Evolutionary conservation across 2,329 filamentous ascomycete genomes (phyloP).

Genomic region (Fusarium tupiense): DNA sequence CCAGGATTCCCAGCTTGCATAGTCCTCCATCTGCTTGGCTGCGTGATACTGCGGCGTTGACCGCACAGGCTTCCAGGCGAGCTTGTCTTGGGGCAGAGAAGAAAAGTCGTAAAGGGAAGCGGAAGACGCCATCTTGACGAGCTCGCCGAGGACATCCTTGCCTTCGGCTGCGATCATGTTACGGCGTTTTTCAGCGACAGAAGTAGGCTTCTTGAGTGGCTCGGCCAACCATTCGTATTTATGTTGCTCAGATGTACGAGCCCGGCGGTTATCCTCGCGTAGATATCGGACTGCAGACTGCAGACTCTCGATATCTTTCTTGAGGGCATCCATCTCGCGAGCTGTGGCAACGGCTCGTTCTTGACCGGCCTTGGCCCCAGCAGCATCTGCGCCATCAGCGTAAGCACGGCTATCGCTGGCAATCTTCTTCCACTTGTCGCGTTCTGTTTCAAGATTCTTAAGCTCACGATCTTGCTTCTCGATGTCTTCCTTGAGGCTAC

Average conservation of each 20-base stretch:
- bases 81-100: constrained; percentile 65
- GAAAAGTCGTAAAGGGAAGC: constrained; percentile 69
- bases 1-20: constrained; percentile 69
- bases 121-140: constrained; percentile 68
- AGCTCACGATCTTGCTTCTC: constrained; percentile 75
- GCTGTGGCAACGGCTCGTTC: constrained; percentile 75
- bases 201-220: constrained; percentile 62
- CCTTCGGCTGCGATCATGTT: constrained; percentile 68
- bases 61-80: constrained; percentile 73
- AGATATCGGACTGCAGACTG: constrained; percentile 75
- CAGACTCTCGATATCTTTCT: constrained; percentile 72
- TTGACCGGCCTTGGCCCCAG: constrained; percentile 65
- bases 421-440: constrained; percentile 77
- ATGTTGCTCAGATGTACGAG: constrained; percentile 66
- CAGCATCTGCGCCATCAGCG: constrained; percentile 62
- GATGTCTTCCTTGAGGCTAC: constrained; percentile 69
- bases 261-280: constrained; percentile 72
- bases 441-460: constrained; percentile 70
- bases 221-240: constrained; percentile 69
- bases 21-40: constrained; percentile 72
- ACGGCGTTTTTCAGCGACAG: constrained; percentile 59
- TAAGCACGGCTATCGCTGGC: constrained; percentile 69
- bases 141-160: constrained; percentile 70
- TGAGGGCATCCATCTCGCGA: constrained; percentile 77
- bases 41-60: constrained; percentile 73